These are phyloP conservation scores for Dendrocalamus latiflorus DNA, from an alignment of 202 grass and related monocot species.

Conservation along the genomic window DNA sequence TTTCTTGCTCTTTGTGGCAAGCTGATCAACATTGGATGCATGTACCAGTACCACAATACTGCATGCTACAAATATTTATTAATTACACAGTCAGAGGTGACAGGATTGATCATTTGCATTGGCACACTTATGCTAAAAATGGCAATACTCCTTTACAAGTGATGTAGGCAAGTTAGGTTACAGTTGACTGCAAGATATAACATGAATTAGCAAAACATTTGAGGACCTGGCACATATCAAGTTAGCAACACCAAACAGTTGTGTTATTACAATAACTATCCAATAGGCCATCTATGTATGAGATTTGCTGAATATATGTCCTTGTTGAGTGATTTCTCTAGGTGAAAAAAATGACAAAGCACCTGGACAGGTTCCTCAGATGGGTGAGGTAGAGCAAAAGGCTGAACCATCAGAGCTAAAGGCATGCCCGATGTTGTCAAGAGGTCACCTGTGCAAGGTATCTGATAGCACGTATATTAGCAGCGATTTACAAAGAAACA, in stretches of 20 bases:
- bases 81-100: neutral
- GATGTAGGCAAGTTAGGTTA: neutral
- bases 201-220: neutral
- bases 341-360: neutral
- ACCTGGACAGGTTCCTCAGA: slow-evolving; percentile 87
- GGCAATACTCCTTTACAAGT: neutral
- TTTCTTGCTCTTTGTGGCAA: neutral
- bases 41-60: neutral
- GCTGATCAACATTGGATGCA: neutral
- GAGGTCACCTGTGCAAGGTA: slow-evolving; percentile 84
- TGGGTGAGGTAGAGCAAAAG: slow-evolving; percentile 71
- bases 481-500: no score
- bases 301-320: neutral
- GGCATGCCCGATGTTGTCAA: slow-evolving; percentile 81
- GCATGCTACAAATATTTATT: neutral
- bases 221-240: neutral
- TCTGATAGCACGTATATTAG: slow-evolving; percentile 48
- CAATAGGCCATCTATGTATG: neutral
- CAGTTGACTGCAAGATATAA: neutral
- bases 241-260: neutral
- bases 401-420: slow-evolving; percentile 83
- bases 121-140: neutral
- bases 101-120: neutral
- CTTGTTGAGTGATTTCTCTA: neutral
- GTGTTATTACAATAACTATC: neutral